These are phyloP conservation scores for Avena eriantha DNA, from an alignment of 176 grass and related monocot genomes.

Conservation along the genomic window DNA sequence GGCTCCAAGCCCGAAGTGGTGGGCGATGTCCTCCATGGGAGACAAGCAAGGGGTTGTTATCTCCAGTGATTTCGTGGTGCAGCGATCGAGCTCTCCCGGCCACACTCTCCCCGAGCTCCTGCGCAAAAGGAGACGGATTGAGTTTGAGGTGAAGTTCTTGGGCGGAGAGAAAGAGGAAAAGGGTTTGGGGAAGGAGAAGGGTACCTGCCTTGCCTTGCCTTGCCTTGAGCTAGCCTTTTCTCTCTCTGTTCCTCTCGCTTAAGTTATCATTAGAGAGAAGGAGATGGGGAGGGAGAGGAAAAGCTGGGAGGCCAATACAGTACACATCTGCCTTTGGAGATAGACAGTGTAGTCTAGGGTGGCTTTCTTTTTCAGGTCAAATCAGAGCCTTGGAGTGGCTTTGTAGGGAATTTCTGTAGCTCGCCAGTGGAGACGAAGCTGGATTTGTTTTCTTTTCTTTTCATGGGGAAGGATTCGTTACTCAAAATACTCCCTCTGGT, in stretches of 20 bases:
- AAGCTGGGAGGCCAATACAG: constrained; percentile 59
- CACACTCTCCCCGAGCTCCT: constrained; percentile 42
- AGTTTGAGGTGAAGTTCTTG: constrained; percentile 63
- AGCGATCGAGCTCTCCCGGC: constrained; percentile 59
- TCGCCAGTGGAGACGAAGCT: constrained; percentile 35
- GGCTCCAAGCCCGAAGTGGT: constrained; percentile 65
- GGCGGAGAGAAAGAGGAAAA: constrained; percentile 71
- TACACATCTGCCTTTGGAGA: constrained; percentile 49
- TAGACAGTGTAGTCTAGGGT: constrained; percentile 44
- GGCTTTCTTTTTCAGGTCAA: constrained; percentile 80
- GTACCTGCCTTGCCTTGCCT: constrained; percentile 5
- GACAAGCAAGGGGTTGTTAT: constrained; percentile 22
- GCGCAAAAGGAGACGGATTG: constrained; percentile 44
- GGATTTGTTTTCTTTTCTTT: constrained; percentile 34
- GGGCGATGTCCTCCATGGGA: constrained; percentile 82
- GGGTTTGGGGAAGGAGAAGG: constrained; percentile 34
- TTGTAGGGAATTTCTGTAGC: constrained; percentile 53
- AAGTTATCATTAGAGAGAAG: constrained; percentile 62
- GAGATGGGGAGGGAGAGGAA: constrained; percentile 44
- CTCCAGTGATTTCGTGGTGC: constrained; percentile 64
- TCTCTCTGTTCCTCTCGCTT: constrained; percentile 39
- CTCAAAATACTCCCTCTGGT: not conserved
- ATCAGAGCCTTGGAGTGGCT: constrained; percentile 59
- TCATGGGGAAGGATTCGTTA: not conserved
- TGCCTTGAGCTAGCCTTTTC: constrained; percentile 44